phyloP scores from a whole-genome alignment of 441 rosid species.

The Dalechampia spathulata region DNA sequence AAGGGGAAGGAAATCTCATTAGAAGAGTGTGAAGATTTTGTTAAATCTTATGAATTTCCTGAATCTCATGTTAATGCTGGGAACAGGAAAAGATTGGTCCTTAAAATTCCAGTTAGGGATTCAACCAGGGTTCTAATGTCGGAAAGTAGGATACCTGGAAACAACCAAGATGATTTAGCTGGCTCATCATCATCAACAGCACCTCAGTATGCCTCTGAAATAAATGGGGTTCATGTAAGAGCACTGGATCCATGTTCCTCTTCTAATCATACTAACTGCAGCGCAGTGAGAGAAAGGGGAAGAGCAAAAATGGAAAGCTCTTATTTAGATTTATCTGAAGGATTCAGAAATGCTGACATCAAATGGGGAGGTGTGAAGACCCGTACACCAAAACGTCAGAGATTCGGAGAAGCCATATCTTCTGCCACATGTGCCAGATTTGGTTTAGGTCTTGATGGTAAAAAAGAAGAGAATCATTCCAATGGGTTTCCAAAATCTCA shows the following conservation, averaged over 20 bases:
- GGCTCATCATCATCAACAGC: slow-evolving; percentile 47
- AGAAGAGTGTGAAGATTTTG: slow-evolving; percentile 46
- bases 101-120: slow-evolving; percentile 64
- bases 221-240: slow-evolving; percentile 26
- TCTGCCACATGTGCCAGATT: slow-evolving; percentile 28
- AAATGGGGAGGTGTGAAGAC: slow-evolving; percentile 91
- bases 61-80: slow-evolving; percentile 42
- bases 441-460: slow-evolving; percentile 17
- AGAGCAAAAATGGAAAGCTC: slow-evolving; percentile 23
- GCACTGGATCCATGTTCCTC: slow-evolving; percentile 22
- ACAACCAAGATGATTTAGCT: slow-evolving; percentile 20
- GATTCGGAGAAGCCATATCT: slow-evolving; percentile 42
- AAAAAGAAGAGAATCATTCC: slow-evolving; percentile 24
- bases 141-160: slow-evolving; percentile 24
- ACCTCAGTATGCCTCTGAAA: slow-evolving; percentile 24
- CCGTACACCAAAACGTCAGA: slow-evolving; percentile 69
- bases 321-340: slow-evolving; percentile 32
- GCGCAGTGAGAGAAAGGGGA: slow-evolving; percentile 20
- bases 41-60: slow-evolving; percentile 29
- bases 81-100: slow-evolving; percentile 57
- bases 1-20: slow-evolving; percentile 65
- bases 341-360: slow-evolving; percentile 46
- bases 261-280: slow-evolving; percentile 22
- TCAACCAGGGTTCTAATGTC: slow-evolving; percentile 38
- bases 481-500: slow-evolving; percentile 28